Base-by-base conservation (phyloP, 148 eudicot genomes). In the Camellia japonica region DNA sequence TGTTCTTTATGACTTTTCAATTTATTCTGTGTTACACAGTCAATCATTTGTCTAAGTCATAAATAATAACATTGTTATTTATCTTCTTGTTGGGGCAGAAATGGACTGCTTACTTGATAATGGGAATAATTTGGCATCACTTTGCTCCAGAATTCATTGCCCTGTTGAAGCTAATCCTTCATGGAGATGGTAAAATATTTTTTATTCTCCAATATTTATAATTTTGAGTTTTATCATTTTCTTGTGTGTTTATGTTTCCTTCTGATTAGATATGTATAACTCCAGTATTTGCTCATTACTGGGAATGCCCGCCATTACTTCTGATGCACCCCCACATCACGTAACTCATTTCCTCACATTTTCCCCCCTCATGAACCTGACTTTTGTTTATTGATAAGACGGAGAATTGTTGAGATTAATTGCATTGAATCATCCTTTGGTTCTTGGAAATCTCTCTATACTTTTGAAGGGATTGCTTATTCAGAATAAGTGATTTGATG, bases 131-230 rank as follows among this genome's bases (percentile, higher is more conserved):
- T 49, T 90, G 82, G 70, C 87, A 43, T 81, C 84, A 41, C 87
- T 92, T 74, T 88, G 84, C 83, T 83, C 90, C 46, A 92, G 84
- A 86, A 88, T 96, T 67, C 80, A 72, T 47, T 87, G 85, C 78
- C 98, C 99, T 16, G 79, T 77, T 69, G 98, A 96, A 89, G 91
- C 90, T 72, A 80, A 89, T 82, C 97, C 95, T 82, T 71, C 85
- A 51, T 96, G 99, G 99, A 92, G 91, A 93, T 96, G 99, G 99
- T 96, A 84, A 86, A 55, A 64, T 70, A 14, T 70, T 23, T 41
- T 38, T 15, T 59, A 14, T 9, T n/a, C 23, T 55, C 44, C 69
- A 59, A 4, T 19, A 16, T 61, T 66, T 71, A 15, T 70, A 16
- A 64, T 68, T 18, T 64, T 47, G 43, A 30, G 14, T 56, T 49